Evolutionary conservation across 192 early-diverging fungal genomes (phyloP), one percentile per base, ranked within the genome.

Genomic region (Podila horticola): DNA sequence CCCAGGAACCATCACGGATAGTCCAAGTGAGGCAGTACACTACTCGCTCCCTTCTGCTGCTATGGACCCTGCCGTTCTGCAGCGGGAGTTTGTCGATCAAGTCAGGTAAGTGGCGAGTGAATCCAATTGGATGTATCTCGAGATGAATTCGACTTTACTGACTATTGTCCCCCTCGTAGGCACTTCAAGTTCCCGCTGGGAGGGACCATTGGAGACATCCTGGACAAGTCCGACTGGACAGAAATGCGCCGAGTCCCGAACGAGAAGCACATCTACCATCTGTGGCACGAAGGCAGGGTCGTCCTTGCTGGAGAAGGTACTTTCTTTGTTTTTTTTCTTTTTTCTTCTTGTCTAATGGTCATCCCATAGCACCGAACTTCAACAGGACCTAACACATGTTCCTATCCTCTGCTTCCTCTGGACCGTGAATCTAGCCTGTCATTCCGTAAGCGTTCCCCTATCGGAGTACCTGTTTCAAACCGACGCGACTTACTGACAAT

Each of bases 251-350:
- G 15, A 26, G 66, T 68, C 4, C 52, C 66, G 1, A 68, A 55
- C 36, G 66, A 58, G n/a, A 34, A 22, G 17, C 66, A 52, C 2
- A 9, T 34, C 33, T 68, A 68, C 22, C 51, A 68, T 31, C 52
- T 68, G 66, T 68, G 66, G 66, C 57, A 68, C 52, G 57, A 34
- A 22, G 66, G 66, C 17, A 50, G 66, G 17, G 66, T 68, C 12
- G 66, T 68, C 5, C 66, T 68, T 7, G 66, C 51, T 5, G 66
- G 66, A 4, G 66, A 68, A 30, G 66, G 66, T 68, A 68, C 11
- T 19, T 51, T 22, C 17, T 10, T 29, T 33, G 4, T 66, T 50
- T 65, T 5, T 65, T 22, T 12, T 63, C 5, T n/a, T n/a, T n/a
- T n/a, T n/a, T n/a, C n/a, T n/a, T n/a, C n/a, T n/a, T n/a, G n/a